Base-by-base conservation (phyloP, 805 yeast species). In the Candida michaelii region DNA sequence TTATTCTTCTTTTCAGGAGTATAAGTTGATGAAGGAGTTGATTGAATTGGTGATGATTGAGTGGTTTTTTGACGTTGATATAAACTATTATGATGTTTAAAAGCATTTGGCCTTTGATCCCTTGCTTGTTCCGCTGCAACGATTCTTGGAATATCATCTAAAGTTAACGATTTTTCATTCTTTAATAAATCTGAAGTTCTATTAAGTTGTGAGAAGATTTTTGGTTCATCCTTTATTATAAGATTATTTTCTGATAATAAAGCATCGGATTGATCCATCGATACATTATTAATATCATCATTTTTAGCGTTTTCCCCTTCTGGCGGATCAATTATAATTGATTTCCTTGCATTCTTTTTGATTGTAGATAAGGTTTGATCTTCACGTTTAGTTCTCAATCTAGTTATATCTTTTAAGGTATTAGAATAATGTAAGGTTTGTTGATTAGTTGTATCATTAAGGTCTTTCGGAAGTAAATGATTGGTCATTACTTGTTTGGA, bases 71-170 rank as follows among this genome's bases (percentile, higher is more conserved):
- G 66, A 36, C 63, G 53, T 60, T 65, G 60, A 53, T 71, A 55
- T 57, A 71, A 48, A 46, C 71, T 48, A 58, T 80, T 80, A 56
- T 85, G 90, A 62, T 85, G 95, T 45, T 85, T 82, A 65, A 85
- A 90, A 0, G 97, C 96, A 62, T 89, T 89, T 2, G 97, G 97
- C 44, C 96, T 76, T 56, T 86, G 84, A 47, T 88, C 96, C 49
- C 97, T 73, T 0, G 98, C 96, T 62, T 91, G 97, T 55, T 93
- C 97, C 8, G 96, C 91, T 2, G 97, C 96, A 6, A 93, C 97
- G 57, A 93, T 91, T 50, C 98, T 76, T 6, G 98, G 96, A 53
- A 93, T 93, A 63, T 93, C 99, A 63, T 93, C 98, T 53, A 93
- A 74, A 0, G 97, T 91, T 40, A 93, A 75, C 0, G 91, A 83